Evolutionary conservation across 2,329 filamentous ascomycete species (phyloP).

Genomic region (Atkinsonella texensis): DNA sequence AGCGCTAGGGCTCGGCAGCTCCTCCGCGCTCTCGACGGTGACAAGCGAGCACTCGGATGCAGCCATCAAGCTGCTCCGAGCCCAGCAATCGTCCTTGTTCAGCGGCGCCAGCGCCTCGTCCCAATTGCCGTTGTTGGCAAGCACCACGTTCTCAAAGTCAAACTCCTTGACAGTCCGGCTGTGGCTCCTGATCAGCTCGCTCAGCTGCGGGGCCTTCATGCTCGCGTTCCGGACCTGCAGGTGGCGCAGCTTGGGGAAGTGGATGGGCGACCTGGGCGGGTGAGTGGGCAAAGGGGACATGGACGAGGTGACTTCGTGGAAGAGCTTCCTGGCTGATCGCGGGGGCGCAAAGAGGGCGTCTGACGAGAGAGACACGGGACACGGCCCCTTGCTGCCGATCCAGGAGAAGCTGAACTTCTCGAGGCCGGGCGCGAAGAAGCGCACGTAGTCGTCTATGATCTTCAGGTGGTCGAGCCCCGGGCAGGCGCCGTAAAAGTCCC

Average conservation of each 20-base stretch:
- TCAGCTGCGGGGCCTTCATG: conserved; percentile 60
- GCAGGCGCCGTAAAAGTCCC: conserved; percentile 48
- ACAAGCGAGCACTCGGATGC: conserved; percentile 22
- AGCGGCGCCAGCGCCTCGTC: conserved; percentile 70
- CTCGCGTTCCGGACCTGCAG: conserved; percentile 62
- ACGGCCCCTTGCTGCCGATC: conserved; percentile 63
- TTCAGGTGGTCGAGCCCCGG: conserved; percentile 59
- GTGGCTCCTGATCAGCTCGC: conserved; percentile 55
- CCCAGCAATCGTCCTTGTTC: conserved; percentile 29
- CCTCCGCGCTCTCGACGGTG: conserved; percentile 21
- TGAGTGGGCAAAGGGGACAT: conserved; percentile 49
- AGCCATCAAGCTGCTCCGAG: conserved; percentile 16
- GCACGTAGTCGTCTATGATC: conserved; percentile 70
- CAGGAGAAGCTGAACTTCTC: conserved; percentile 68
- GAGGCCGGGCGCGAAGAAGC: conserved; percentile 52
- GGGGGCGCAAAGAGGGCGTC: conserved; percentile 56
- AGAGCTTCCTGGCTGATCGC: conserved; percentile 42
- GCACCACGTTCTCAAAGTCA: conserved; percentile 63
- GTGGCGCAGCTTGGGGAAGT: conserved; percentile 54
- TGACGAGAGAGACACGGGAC: conserved; percentile 56
- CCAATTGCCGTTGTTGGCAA: conserved; percentile 61
- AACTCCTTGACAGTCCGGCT: conserved; percentile 60
- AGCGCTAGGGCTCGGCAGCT: conserved; percentile 36
- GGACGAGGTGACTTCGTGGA: conserved; percentile 51
- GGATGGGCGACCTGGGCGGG: conserved; percentile 41